Percentiles rank a stretch among this genome's conserved stretches.
Conservation (phyloP, 73 alveolate genomes). For the Blepharisma japonicum region DNA sequence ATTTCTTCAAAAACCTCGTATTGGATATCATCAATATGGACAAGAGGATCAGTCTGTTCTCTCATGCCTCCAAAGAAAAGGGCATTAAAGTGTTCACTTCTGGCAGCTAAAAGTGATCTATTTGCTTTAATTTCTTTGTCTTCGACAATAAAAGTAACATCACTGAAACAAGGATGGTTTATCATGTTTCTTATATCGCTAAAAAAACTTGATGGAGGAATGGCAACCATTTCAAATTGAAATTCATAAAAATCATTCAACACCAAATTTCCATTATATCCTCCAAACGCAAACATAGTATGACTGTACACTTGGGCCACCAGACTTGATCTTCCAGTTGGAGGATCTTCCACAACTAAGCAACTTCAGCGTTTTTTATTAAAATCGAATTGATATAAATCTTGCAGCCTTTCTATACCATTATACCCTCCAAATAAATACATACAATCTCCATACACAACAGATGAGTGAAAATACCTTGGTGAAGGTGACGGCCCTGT, state of each 20-base stretch:
- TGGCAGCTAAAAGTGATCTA: constrained; percentile 46
- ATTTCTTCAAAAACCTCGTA: constrained; percentile 26
- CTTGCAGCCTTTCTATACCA: constrained; percentile 67
- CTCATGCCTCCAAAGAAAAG: constrained; percentile 51
- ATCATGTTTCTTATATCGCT: constrained; percentile 35
- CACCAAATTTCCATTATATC: constrained; percentile 79
- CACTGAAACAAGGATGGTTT: constrained; percentile 41
- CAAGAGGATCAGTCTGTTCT: constrained; percentile 22
- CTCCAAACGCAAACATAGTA: constrained; percentile 88
- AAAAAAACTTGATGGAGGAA: constrained; percentile 32
- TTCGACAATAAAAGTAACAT: constrained; percentile 32
- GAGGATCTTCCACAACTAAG: constrained; percentile 44
- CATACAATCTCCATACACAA: constrained; percentile 79
- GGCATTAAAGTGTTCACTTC: constrained; percentile 56
- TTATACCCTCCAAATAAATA: constrained; percentile 89
- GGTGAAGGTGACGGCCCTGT: constrained; percentile 70
- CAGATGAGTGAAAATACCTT: constrained; percentile 85
- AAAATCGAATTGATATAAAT: constrained; percentile 56
- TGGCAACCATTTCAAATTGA: constrained; percentile 56
- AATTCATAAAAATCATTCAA: constrained; percentile 81
- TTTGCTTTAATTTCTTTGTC: constrained; percentile 29
- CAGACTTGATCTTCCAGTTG: constrained; percentile 57
- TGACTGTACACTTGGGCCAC: constrained; percentile 75
- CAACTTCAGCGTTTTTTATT: constrained; percentile 15
- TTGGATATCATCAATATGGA: constrained; percentile 23